Evolutionary conservation across 2,329 filamentous ascomycete genomes (phyloP), one percentile per base, ranked within the genome.

Genomic region (Cytospora paraplurivora): DNA sequence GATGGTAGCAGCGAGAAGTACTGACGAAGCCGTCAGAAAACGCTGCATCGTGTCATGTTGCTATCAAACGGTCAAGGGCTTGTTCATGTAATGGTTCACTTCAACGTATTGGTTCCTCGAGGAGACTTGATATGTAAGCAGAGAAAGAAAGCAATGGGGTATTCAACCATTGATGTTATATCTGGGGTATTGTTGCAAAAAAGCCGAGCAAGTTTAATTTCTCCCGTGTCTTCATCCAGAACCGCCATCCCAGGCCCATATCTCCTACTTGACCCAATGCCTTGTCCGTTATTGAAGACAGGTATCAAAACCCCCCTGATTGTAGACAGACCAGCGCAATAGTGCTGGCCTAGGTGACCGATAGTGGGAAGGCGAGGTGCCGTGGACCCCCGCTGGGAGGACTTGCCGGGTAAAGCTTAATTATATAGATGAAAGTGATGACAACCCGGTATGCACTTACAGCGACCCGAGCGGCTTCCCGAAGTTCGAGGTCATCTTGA

Each of bases 401-500:
- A 27, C 21, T 33, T 38, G 38, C 47, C 13, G 52, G 35, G 19
- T 49, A n/a, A 56, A 12, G 37, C 33, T 27, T 56, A 19, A 51
- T 27, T 59, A 56, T 51, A 41, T 59, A 64, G 49, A 64, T 17
- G 55, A 41, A 55, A 35, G 7, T 10, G 13, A 50, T 4, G 13
- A 10, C 5, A n/a, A 15, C 13, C 35, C 27, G 17, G 7, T 17
- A 41, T 27, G 19, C 32, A 4, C 27, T 64, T 12, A 66, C 17
- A 63, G 57, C 54, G 62, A 70, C 38, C 79, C 79, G 67, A 81
- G 79, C 1, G 79, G 79, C 21, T 78, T 76, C 13, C 80, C 80
- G 70, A 82, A 82, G 67, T 82, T 82, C 66, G 76, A 80, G 33
- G 70, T 75, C 68, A 73, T 80, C 27, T 51, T 63, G 49, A 83